Base-by-base conservation (phyloP, 768 basidiomycete genomes). In the Agaricus sinodeliciosus region DNA sequence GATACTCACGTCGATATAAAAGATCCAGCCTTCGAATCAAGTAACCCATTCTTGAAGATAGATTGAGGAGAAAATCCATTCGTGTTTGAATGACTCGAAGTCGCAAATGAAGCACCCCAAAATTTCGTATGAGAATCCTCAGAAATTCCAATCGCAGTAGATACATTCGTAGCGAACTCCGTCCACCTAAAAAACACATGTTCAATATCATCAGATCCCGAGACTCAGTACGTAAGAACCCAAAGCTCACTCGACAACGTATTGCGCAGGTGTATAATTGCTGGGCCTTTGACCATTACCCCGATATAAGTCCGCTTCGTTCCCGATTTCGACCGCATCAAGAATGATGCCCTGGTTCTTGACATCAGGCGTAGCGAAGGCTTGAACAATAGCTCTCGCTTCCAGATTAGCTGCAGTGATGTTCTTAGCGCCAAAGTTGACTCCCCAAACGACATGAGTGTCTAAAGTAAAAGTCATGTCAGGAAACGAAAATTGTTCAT, bases 401-500 rank as follows among this genome's bases (percentile, higher is more conserved):
- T 74, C 74, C 8, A 78, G 67, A 53, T 72, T 73, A 0, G 69
- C 72, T 4, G 76, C 71, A 55, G 78, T 80, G 48, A 81, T 26
- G 57, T 81, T 81, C 42, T 70, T 63, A 51, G 67, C 62, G 5
- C 81, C 82, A n/a, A 86, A 66, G 63, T 87, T 86, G 43, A 86
- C 68, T 12, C 83, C 84, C 82, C 82, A 87, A 12, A 71, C 79
- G 57, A 87, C 80, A 46, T 74, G 76, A 9, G 82, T 83, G 22
- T 76, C 82, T 82, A 45, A 35, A 37, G 48, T 34, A 44, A 26
- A 43, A 48, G 41, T 42, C 34, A 26, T 43, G 36, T n/a, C n/a
- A n/a, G n/a, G n/a, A n/a, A n/a, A n/a, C n/a, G n/a, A n/a, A n/a
- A 37, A 57, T 19, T 16, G 35, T 37, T 27, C 16, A 18, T 2